These are phyloP conservation scores for Cyberlindnera nakhonratchasimensis DNA, from an alignment of 805 yeast species.

Conservation along the genomic window DNA sequence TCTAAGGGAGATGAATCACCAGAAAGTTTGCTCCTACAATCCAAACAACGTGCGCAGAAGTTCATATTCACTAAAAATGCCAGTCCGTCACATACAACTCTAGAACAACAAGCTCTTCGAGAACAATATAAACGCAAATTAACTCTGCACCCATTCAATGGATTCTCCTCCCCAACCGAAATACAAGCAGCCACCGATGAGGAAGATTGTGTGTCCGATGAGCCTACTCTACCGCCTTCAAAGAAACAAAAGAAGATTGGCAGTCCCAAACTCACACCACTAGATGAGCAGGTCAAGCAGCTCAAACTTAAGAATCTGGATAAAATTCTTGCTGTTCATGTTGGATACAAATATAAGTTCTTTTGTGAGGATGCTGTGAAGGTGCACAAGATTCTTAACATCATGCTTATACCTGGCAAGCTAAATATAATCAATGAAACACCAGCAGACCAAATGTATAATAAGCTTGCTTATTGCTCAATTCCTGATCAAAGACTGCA, in stretches of 20 bases:
- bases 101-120: conserved; percentile 5
- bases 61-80: conserved; percentile 7
- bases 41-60: conserved; percentile 10
- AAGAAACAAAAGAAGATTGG: conserved; percentile 11
- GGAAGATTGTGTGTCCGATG: conserved; percentile 11
- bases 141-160: neutral
- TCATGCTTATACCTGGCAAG: conserved; percentile 72
- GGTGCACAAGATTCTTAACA: conserved; percentile 64
- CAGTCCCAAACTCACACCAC: conserved; percentile 57
- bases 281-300: conserved; percentile 73
- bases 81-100: conserved; percentile 2
- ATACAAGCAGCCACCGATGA: conserved; percentile 1
- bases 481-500: conserved; percentile 78
- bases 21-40: neutral
- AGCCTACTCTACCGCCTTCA: conserved; percentile 4
- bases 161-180: neutral
- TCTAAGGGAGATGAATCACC: too few relatives aligned
- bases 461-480: conserved; percentile 75
- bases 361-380: conserved; percentile 79
- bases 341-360: conserved; percentile 88
- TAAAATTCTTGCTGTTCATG: conserved; percentile 76
- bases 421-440: conserved; percentile 47
- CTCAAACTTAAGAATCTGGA: conserved; percentile 60
- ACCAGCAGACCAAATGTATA: conserved; percentile 46
- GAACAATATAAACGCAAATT: conserved; percentile 11